Evolutionary conservation across 2,329 filamentous ascomycete species (phyloP).

Genomic region (Domatiomyces globalis): DNA sequence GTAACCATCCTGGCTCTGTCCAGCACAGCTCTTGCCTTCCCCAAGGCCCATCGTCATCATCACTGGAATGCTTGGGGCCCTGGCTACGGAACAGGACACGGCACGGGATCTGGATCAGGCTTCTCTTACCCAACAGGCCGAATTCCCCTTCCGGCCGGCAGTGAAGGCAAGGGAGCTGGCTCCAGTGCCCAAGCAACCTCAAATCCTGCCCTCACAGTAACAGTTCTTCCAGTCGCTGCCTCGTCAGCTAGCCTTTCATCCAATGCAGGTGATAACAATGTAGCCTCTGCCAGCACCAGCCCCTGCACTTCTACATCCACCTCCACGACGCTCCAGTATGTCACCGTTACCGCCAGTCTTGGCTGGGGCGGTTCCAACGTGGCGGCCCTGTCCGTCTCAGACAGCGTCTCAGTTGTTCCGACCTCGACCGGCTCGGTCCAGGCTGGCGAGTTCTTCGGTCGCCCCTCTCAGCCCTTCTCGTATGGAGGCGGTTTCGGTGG

Average conservation of each 20-base stretch:
- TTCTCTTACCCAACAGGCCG: constrained; percentile 4
- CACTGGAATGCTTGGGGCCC: not conserved
- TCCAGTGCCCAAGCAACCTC: not conserved
- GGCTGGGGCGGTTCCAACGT: not conserved
- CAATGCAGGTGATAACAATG: constrained; percentile 2
- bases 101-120: constrained; percentile 4
- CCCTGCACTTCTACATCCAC: constrained; percentile 15
- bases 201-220: no score
- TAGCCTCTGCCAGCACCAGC: constrained; percentile 6
- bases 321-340: constrained; percentile 15
- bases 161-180: not conserved
- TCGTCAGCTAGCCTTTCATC: not conserved
- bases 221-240: no score
- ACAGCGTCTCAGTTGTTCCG: not conserved
- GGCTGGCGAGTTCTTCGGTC: constrained; percentile 10
- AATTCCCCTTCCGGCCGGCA: constrained; percentile 5
- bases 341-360: constrained; percentile 19
- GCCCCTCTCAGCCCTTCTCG: constrained; percentile 2
- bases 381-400: not conserved
- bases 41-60: constrained; percentile 12
- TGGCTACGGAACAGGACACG: constrained; percentile 9
- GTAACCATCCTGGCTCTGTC: constrained; percentile 14
- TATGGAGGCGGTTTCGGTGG: not conserved
- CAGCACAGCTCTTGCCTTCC: constrained; percentile 14
- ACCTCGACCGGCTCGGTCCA: not conserved